phyloP scores from a whole-genome alignment of 1,284 basidiomycete species.

The Sutorius eximius region DNA sequence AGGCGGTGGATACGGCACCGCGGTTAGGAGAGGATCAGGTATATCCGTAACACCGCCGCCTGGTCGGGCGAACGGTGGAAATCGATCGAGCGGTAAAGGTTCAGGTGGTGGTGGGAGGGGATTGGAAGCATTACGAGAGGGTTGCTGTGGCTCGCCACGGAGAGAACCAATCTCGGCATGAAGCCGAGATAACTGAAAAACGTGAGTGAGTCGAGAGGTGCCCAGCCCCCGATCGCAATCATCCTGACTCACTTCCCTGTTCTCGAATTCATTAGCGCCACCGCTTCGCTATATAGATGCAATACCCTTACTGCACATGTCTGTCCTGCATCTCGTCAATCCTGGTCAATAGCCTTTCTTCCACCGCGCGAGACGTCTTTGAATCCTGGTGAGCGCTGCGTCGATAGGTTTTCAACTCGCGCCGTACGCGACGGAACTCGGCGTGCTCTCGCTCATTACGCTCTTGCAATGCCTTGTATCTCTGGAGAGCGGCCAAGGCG shows the following conservation, averaged over 20 bases:
- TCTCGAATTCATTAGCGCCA: conserved; percentile 15
- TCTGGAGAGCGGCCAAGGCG: conserved; percentile 29
- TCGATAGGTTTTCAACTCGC: conserved; percentile 30
- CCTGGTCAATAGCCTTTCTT: conserved; percentile 33
- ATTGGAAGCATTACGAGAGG: conserved; percentile 35
- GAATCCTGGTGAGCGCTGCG: conserved; percentile 37
- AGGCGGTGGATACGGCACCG: conserved; percentile 32
- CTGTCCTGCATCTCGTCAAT: conserved; percentile 32
- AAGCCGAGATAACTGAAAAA: conserved; percentile 33
- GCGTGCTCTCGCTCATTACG: conserved; percentile 29
- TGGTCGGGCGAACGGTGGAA: conserved; percentile 39
- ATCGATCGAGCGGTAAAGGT: conserved; percentile 43
- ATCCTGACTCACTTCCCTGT: conserved; percentile 34
- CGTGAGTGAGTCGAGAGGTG: conserved; percentile 21
- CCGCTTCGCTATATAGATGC: neutral
- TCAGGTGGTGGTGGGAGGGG: conserved; percentile 52
- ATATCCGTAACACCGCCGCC: conserved; percentile 23
- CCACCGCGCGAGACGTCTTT: conserved; percentile 36
- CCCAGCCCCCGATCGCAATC: conserved; percentile 2
- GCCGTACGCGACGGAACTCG: conserved; percentile 31
- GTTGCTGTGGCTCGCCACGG: conserved; percentile 17
- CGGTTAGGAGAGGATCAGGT: conserved; percentile 20
- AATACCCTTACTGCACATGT: conserved; percentile 27
- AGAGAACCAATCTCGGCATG: conserved; percentile 34
- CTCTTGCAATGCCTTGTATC: conserved; percentile 35